Evolutionary conservation across 1,284 basidiomycete species (phyloP).

Genomic region (Heterobasidion parviporum): DNA sequence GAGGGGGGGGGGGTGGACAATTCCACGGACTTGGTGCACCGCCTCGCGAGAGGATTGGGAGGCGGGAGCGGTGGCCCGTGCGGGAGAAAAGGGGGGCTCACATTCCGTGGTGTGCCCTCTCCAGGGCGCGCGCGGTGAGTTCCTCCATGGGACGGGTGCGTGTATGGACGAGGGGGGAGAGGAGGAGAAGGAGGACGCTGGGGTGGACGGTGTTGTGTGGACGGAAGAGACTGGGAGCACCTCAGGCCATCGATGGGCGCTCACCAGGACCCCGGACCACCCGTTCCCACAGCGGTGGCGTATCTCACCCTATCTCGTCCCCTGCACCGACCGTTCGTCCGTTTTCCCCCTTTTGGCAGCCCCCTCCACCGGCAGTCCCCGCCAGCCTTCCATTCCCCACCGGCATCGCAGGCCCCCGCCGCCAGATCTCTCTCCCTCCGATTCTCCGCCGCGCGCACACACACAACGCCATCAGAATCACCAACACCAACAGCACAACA

Average conservation of each 20-base stretch:
- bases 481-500: too few relatives aligned
- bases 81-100: background rate
- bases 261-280: background rate
- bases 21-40: slow-evolving; percentile 1
- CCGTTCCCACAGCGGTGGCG: background rate
- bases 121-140: background rate
- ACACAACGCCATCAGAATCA: too few relatives aligned
- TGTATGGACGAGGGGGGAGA: background rate
- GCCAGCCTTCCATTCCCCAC: too few relatives aligned
- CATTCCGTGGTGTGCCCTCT: background rate
- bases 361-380: background rate
- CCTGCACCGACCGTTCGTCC: background rate
- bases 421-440: too few relatives aligned
- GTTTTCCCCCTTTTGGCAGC: background rate
- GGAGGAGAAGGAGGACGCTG: background rate
- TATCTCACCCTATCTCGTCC: background rate
- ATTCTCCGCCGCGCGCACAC: too few relatives aligned
- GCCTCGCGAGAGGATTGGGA: background rate
- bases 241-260: background rate
- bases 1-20: background rate
- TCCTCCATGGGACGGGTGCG: background rate
- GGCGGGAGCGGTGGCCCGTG: background rate
- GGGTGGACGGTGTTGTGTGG: background rate
- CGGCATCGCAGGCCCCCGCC: too few relatives aligned
- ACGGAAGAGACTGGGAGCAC: background rate